A percentile compares a stretch with the other conserved stretches of the same genome.
Evolutionary conservation across 495 filamentous ascomycete genomes (phyloP).

Genomic region (Paragyromitra xinjiangensis): DNA sequence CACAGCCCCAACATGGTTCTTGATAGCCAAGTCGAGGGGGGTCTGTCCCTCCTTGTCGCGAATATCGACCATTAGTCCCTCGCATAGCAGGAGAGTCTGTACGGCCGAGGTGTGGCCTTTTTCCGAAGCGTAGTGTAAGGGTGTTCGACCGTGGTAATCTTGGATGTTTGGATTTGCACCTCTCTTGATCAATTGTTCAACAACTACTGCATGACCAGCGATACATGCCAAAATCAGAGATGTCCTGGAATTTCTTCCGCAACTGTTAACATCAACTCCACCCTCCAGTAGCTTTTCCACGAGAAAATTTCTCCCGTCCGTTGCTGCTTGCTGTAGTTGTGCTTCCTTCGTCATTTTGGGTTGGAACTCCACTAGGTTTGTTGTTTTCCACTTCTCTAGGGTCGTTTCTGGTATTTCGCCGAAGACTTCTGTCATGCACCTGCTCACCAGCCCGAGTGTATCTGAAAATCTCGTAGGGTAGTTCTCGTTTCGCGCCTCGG

Average conservation of each 20-base stretch:
- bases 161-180: background rate
- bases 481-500: background rate
- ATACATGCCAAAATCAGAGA: conserved; percentile 29
- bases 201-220: conserved; percentile 13
- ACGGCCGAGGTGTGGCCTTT: conserved; percentile 15
- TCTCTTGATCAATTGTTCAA: background rate
- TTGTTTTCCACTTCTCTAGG: background rate
- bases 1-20: conserved; percentile 6
- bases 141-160: conserved; percentile 22
- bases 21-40: conserved; percentile 24
- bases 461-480: background rate
- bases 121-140: conserved; percentile 28
- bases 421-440: background rate
- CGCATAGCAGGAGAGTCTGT: conserved; percentile 1
- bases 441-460: background rate
- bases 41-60: background rate
- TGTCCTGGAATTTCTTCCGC: background rate
- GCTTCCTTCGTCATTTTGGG: background rate
- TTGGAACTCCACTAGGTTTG: background rate
- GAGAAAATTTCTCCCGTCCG: background rate
- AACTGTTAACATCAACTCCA: background rate
- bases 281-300: background rate
- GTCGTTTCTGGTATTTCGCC: background rate
- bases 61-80: background rate
- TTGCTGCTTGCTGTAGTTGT: conserved; percentile 2